phyloP scores from a whole-genome alignment of 139 green algal genomes.

The Gonium pectorale region DNA sequence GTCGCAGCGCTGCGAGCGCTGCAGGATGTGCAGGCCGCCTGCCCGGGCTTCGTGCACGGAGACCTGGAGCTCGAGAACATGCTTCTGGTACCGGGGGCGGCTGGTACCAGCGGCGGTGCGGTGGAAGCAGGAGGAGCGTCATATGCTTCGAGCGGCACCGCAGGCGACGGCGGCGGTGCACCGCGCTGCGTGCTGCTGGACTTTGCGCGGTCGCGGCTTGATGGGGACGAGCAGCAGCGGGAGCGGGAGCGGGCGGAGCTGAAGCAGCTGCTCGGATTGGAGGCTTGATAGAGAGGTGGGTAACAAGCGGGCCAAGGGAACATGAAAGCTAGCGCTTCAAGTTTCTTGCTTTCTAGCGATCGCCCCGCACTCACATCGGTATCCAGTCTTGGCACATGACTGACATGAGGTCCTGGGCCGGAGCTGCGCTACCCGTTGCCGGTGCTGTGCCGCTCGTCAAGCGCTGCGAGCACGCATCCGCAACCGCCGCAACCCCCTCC shows the following conservation, averaged over 20 bases:
- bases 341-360: no score
- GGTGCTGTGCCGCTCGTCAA: no score
- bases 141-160: no score
- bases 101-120: background rate
- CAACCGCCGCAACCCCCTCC: no score
- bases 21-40: background rate
- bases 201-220: background rate
- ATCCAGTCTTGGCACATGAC: no score
- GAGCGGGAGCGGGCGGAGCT: background rate
- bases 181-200: conserved; percentile 17
- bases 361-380: no score
- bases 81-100: background rate
- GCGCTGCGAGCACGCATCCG: no score
- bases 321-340: no score
- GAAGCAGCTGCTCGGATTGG: background rate
- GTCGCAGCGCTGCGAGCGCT: background rate
- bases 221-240: background rate
- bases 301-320: no score
- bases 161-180: background rate
- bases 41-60: conserved; percentile 8
- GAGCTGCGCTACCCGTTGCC: no score
- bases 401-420: no score
- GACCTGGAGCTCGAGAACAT: conserved; percentile 1
- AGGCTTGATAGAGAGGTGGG: background rate
- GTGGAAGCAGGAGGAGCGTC: background rate